phyloP scores from a whole-genome alignment of 192 early-diverging fungal species.

The Funneliformis mosseae region DNA sequence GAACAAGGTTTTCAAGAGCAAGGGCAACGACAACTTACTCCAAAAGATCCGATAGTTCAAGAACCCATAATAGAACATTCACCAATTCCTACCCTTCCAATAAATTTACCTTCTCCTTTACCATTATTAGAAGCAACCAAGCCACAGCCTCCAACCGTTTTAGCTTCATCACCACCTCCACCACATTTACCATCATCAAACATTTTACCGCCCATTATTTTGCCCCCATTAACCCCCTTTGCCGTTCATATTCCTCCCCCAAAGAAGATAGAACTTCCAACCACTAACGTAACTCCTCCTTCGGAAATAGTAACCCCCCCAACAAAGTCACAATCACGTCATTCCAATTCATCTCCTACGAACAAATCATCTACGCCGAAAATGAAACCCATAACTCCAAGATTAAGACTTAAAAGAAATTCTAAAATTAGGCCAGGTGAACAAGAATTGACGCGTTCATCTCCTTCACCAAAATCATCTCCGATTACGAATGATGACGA shows the following conservation, averaged over 20 bases:
- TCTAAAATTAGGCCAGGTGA: neutral
- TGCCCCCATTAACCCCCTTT: neutral
- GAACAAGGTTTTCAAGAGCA: neutral
- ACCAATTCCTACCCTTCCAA: neutral
- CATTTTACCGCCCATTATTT: neutral
- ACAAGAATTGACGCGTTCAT: neutral
- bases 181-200: neutral
- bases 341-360: neutral
- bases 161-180: neutral
- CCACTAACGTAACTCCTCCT: neutral
- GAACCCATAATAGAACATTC: neutral
- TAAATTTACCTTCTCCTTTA: neutral
- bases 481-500: neutral
- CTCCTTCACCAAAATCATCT: neutral
- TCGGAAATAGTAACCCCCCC: neutral
- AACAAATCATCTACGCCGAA: no score
- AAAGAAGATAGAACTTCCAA: neutral
- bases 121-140: neutral
- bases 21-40: neutral
- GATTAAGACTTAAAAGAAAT: neutral
- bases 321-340: neutral
- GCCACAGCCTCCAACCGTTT: neutral
- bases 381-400: neutral
- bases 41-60: neutral
- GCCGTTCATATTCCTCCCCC: neutral